Percentiles rank a stretch among this genome's conserved stretches.
phyloP scores from a whole-genome alignment of 257 asterid species.

The Solanum commersonii region DNA sequence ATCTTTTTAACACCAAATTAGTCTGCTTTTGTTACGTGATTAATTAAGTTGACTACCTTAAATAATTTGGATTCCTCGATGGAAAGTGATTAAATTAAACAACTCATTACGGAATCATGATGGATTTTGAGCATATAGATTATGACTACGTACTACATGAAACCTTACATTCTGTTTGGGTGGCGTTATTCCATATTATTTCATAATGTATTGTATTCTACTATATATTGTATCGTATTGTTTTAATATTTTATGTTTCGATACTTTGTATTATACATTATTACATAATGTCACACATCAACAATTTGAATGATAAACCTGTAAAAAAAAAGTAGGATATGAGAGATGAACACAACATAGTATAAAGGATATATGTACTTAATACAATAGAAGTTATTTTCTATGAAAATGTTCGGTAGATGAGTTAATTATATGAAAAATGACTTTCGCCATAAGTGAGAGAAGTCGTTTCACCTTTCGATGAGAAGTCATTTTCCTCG shows the following conservation, averaged over 20 bases:
- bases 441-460: not conserved
- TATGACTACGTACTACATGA: slow-evolving; percentile 6
- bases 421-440: not conserved
- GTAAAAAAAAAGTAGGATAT: not conserved
- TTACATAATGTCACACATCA: not conserved
- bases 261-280: no score
- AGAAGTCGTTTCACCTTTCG: not conserved
- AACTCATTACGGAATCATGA: slow-evolving; percentile 12
- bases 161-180: not conserved
- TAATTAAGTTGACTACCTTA: slow-evolving; percentile 3
- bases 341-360: not conserved
- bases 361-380: not conserved
- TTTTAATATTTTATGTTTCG: not conserved
- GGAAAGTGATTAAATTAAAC: not conserved
- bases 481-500: not conserved
- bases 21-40: not conserved
- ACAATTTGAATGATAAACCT: no score
- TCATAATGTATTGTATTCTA: not conserved
- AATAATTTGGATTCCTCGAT: not conserved
- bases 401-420: not conserved
- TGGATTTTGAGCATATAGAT: slow-evolving; percentile 14
- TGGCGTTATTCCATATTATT: no score
- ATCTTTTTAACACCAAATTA: not conserved
- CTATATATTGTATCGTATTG: not conserved
- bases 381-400: not conserved